A percentile compares a stretch with the other conserved stretches of the same genome.
Conservation (phyloP, 2,329 filamentous ascomycete genomes). For the Torrubiella hemipterigena region DNA sequence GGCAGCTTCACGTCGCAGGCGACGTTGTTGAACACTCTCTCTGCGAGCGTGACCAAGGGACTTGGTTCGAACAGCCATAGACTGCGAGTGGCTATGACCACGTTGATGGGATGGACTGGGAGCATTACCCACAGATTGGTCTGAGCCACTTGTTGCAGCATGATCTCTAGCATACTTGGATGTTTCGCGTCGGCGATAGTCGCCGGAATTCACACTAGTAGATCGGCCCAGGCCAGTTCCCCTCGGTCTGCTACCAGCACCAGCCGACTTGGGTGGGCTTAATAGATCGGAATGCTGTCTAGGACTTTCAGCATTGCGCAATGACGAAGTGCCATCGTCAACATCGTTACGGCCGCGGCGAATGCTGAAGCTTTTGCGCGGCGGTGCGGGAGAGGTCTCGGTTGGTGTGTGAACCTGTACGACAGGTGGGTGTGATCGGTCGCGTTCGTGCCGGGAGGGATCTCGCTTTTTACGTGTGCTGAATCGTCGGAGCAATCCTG, state of each 20-base stretch:
- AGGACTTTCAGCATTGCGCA: conserved; percentile 48
- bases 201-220: conserved; percentile 83
- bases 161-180: conserved; percentile 46
- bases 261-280: conserved; percentile 56
- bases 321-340: conserved; percentile 31
- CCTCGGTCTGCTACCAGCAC: conserved; percentile 38
- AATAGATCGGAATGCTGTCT: conserved; percentile 69
- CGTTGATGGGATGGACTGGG: conserved; percentile 38
- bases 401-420: conserved; percentile 70
- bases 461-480: conserved; percentile 75
- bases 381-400: conserved; percentile 46
- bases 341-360: conserved; percentile 43
- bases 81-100: conserved; percentile 38
- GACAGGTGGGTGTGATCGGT: conserved; percentile 56
- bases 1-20: conserved; percentile 59
- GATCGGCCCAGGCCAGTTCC: conserved; percentile 65
- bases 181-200: conserved; percentile 55
- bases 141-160: conserved; percentile 66
- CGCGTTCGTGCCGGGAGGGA: conserved; percentile 47
- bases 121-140: conserved; percentile 53
- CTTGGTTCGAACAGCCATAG: conserved; percentile 63
- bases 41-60: conserved; percentile 80
- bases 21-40: conserved; percentile 83
- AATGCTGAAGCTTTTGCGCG: conserved; percentile 84
- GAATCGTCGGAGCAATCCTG: conserved; percentile 74